Evolutionary conservation across 768 basidiomycete genomes (phyloP).

Genomic region (Auricularia cornea): DNA sequence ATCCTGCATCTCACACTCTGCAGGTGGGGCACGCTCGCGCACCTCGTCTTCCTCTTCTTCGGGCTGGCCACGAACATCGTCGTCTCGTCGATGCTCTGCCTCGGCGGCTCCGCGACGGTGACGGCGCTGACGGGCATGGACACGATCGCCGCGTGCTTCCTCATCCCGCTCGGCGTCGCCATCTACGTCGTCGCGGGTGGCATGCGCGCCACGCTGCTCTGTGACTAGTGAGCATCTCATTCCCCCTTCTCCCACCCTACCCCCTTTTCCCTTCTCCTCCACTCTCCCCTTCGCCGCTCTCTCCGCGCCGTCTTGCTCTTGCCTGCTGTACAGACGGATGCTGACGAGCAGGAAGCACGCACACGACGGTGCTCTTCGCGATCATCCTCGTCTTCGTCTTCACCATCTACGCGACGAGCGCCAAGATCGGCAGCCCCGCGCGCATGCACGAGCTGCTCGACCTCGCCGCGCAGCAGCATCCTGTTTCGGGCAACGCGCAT

Average conservation of each 20-base stretch:
- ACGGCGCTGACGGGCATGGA: constrained; percentile 82
- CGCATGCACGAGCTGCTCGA: constrained; percentile 75
- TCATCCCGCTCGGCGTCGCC: constrained; percentile 80
- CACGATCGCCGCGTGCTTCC: constrained; percentile 84
- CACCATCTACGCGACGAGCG: constrained; percentile 72
- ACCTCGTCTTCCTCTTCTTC: constrained; percentile 83
- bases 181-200: constrained; percentile 85
- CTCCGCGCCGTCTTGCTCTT: too few species aligned
- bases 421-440: constrained; percentile 68
- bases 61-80: constrained; percentile 89
- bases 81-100: constrained; percentile 77
- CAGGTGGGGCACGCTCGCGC: constrained; percentile 68
- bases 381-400: constrained; percentile 74
- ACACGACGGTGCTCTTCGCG: constrained; percentile 77
- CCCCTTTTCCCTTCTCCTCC: too few species aligned
- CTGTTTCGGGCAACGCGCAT: constrained; percentile 73
- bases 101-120: constrained; percentile 83
- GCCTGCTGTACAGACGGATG: too few species aligned
- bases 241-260: too few species aligned
- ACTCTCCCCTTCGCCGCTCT: too few species aligned
- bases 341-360: constrained; percentile 43
- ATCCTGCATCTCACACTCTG: constrained; percentile 9
- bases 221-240: constrained; percentile 73
- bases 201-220: constrained; percentile 78
- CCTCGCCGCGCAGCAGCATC: constrained; percentile 38